phyloP scores from a whole-genome alignment of 192 early-diverging fungal genomes.

The Coemansia sp. region DNA sequence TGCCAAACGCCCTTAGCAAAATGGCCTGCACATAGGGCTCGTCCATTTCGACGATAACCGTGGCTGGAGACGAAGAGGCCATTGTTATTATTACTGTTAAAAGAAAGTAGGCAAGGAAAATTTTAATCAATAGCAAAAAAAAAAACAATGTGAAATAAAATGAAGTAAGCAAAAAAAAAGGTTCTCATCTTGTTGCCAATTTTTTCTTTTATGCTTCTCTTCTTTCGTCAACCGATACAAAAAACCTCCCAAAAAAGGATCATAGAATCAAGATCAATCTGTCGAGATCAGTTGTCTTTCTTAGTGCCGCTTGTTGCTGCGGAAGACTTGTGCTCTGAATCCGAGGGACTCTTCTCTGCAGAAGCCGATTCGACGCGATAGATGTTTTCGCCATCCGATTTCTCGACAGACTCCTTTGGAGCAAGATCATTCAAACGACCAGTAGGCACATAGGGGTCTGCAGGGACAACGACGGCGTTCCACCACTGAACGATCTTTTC shows the following conservation, averaged over 20 bases:
- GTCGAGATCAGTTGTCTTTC: background rate
- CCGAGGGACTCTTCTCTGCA: constrained; percentile 22
- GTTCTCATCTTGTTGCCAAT: no score
- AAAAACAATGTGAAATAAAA: background rate
- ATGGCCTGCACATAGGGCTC: constrained; percentile 54
- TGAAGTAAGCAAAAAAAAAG: background rate
- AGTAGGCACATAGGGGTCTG: constrained; percentile 49
- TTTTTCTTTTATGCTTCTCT: background rate
- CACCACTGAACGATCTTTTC: constrained; percentile 60
- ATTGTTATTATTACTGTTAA: background rate
- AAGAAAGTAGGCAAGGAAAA: background rate
- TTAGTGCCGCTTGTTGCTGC: background rate
- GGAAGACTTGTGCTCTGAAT: constrained; percentile 17
- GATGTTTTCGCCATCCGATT: constrained; percentile 45
- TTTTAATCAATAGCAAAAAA: background rate
- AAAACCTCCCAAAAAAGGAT: background rate
- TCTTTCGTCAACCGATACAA: background rate
- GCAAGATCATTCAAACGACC: constrained; percentile 38
- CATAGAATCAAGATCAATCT: background rate
- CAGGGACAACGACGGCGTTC: constrained; percentile 26
- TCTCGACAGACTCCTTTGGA: constrained; percentile 39
- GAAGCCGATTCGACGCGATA: constrained; percentile 40
- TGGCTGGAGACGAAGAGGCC: constrained; percentile 5
- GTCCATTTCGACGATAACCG: constrained; percentile 50
- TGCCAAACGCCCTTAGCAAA: constrained; percentile 20